Evolutionary conservation across 306 rosid species (phyloP).

Genomic region (Casuarina cunninghamiana): DNA sequence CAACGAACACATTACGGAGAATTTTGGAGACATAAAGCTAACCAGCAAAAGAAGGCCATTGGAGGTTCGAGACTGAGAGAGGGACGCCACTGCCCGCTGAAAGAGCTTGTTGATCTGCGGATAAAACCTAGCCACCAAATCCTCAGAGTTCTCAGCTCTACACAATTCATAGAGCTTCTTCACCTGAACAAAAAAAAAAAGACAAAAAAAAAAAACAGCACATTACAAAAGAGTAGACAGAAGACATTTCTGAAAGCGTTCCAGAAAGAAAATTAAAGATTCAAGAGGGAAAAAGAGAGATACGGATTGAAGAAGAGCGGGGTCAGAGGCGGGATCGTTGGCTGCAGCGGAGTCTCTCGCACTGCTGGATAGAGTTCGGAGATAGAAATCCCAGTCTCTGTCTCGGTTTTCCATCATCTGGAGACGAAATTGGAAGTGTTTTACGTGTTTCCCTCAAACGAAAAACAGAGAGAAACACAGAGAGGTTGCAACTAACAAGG

Average conservation of each 20-base stretch:
- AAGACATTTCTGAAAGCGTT: background rate
- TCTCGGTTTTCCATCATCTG: constrained; percentile 46
- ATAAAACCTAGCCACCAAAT: constrained; percentile 82
- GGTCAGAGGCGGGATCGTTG: constrained; percentile 84
- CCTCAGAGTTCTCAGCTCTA: constrained; percentile 72
- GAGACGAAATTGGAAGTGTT: background rate
- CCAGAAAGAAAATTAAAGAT: constrained; percentile 13
- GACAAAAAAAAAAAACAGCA: constrained; percentile 1
- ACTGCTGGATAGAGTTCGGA: constrained; percentile 62
- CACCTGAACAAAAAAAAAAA: constrained; percentile 51
- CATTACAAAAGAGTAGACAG: background rate
- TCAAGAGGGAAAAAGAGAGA: constrained; percentile 6
- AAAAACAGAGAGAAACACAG: background rate
- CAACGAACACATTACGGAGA: background rate
- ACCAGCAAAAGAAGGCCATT: constrained; percentile 88
- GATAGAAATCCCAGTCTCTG: constrained; percentile 76
- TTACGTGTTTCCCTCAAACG: background rate
- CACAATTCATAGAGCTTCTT: constrained; percentile 75
- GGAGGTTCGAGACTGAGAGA: constrained; percentile 80
- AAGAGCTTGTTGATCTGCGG: constrained; percentile 79
- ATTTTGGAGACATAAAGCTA: constrained; percentile 1
- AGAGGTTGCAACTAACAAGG: background rate
- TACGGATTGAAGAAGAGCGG: constrained; percentile 78
- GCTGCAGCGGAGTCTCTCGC: constrained; percentile 78
- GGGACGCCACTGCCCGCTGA: constrained; percentile 80